Percentiles rank a stretch among this genome's conserved stretches.
Conservation (phyloP, 176 grass and related monocot species). For the Pharus latifolius region DNA sequence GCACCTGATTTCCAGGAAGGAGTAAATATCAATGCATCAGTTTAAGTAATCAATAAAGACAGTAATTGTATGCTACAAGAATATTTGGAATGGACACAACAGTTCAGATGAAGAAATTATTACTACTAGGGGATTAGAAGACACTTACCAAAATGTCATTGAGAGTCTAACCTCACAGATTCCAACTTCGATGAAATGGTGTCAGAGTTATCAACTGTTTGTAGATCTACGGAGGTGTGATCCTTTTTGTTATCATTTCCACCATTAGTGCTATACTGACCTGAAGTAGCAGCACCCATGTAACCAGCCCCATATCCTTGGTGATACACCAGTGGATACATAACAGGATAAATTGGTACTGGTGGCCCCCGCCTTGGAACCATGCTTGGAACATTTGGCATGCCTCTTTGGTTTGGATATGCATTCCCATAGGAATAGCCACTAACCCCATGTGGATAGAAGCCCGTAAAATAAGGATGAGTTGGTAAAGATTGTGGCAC, state of each 20-base stretch:
- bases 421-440: conserved; percentile 32
- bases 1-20: background rate
- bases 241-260: conserved; percentile 28
- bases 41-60: background rate
- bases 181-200: conserved; percentile 31
- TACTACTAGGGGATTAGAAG: background rate
- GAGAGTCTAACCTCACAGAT: conserved; percentile 55
- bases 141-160: conserved; percentile 57
- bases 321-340: conserved; percentile 33
- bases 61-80: background rate
- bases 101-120: background rate
- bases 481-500: conserved; percentile 19
- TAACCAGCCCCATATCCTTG: conserved; percentile 39
- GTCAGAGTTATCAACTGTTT: conserved; percentile 21
- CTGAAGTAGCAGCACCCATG: conserved; percentile 23
- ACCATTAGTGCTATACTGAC: conserved; percentile 31
- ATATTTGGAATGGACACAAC: background rate
- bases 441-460: conserved; percentile 5
- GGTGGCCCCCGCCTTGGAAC: conserved; percentile 26
- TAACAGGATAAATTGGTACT: conserved; percentile 16
- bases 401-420: conserved; percentile 23
- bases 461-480: conserved; percentile 5
- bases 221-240: conserved; percentile 21
- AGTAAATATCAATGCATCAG: background rate
- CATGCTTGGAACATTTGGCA: conserved; percentile 31